A percentile compares a stretch with the other conserved stretches of the same genome.
These are phyloP conservation scores for Agaricus blazei DNA, from an alignment of 768 basidiomycete genomes.

Conservation along the genomic window DNA sequence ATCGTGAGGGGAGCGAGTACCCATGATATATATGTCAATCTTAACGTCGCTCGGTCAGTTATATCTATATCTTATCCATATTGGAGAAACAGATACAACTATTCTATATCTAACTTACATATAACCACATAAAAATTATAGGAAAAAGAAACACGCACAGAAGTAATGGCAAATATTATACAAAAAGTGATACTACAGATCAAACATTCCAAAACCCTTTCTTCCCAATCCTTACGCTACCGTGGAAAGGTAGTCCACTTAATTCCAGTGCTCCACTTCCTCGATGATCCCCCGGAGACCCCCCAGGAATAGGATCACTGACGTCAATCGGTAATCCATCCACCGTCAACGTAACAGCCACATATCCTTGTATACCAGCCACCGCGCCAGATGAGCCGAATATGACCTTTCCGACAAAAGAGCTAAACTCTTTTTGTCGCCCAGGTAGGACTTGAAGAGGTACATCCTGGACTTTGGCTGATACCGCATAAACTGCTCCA, in stretches of 20 bases:
- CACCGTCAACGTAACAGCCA: slow-evolving; percentile 54
- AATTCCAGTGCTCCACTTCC: slow-evolving; percentile 40
- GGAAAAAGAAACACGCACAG: too few relatives aligned
- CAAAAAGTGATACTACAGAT: not conserved
- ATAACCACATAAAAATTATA: too few relatives aligned
- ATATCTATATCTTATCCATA: too few relatives aligned
- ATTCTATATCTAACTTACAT: too few relatives aligned
- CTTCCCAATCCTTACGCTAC: slow-evolving; percentile 63
- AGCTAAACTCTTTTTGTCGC: slow-evolving; percentile 68
- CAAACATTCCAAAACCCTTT: slow-evolving; percentile 20
- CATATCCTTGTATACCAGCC: slow-evolving; percentile 63
- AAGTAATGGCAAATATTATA: not conserved
- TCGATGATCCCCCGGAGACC: slow-evolving; percentile 24
- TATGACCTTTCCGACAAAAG: slow-evolving; percentile 77
- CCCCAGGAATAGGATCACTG: slow-evolving; percentile 11
- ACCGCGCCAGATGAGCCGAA: slow-evolving; percentile 60
- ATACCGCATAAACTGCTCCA: slow-evolving; percentile 53
- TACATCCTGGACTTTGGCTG: slow-evolving; percentile 65
- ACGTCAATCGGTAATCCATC: slow-evolving; percentile 53
- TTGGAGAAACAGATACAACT: too few relatives aligned
- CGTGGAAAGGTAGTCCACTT: slow-evolving; percentile 59
- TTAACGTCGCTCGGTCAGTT: too few relatives aligned
- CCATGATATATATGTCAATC: too few relatives aligned
- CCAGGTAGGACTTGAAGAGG: slow-evolving; percentile 77
- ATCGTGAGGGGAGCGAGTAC: too few relatives aligned